A percentile compares a stretch with the other conserved stretches of the same genome.
These are phyloP conservation scores for Sphenostylis stenocarpa DNA, from an alignment of 306 rosid genomes.

Conservation along the genomic window DNA sequence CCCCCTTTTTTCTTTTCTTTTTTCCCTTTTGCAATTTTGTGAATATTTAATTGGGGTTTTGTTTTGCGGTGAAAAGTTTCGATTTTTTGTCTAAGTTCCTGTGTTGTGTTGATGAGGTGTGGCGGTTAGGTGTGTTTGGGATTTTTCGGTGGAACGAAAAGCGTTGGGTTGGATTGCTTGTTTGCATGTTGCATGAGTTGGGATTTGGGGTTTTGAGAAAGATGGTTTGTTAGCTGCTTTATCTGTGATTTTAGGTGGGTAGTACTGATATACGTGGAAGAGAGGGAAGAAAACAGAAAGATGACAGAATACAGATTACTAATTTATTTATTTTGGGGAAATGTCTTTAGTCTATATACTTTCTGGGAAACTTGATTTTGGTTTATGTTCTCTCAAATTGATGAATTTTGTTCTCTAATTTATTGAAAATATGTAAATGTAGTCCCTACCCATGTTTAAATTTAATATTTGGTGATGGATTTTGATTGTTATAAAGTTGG, in stretches of 20 bases:
- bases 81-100: neutral
- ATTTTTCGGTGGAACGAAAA: neutral
- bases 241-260: neutral
- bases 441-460: neutral
- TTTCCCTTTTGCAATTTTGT: neutral
- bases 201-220: conserved; percentile 2
- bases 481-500: neutral
- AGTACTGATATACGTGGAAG: neutral
- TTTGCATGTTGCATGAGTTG: conserved; percentile 22
- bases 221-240: neutral
- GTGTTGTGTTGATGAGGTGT: neutral
- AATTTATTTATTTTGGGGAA: neutral
- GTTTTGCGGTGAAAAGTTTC: neutral
- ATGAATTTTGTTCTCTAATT: neutral
- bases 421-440: no score
- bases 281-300: neutral
- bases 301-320: neutral
- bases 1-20: neutral
- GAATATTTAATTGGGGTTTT: neutral
- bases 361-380: neutral
- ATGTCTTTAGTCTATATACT: neutral
- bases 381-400: neutral
- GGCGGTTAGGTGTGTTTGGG: neutral
- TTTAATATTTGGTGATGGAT: neutral
- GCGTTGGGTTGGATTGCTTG: conserved; percentile 21